Evolutionary conservation across 805 yeast species (phyloP).

Genomic region (Jamesozyma lodderae): DNA sequence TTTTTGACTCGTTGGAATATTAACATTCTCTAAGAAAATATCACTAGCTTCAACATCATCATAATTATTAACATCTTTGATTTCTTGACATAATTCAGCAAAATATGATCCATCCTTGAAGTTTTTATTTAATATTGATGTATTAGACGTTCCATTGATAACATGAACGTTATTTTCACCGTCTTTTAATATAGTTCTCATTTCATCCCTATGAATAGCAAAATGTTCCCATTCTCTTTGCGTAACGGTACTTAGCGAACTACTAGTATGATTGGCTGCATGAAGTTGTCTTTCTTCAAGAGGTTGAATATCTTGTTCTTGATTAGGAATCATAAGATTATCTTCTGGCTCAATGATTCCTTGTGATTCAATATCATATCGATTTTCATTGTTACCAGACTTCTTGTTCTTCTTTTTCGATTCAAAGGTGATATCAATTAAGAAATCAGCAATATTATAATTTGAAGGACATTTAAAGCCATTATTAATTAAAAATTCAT

Average conservation of each 20-base stretch:
- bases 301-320: not conserved
- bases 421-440: slow-evolving; percentile 83
- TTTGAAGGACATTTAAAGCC: slow-evolving; percentile 84
- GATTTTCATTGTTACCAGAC: too few species aligned
- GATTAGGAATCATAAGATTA: not conserved
- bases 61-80: slow-evolving; percentile 12
- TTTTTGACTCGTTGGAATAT: slow-evolving; percentile 5
- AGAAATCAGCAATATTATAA: slow-evolving; percentile 86
- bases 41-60: not conserved
- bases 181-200: slow-evolving; percentile 27
- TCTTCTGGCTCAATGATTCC: slow-evolving; percentile 2
- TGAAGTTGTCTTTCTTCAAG: not conserved
- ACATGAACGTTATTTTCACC: slow-evolving; percentile 14
- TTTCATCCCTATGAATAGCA: slow-evolving; percentile 73
- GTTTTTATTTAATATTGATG: slow-evolving; percentile 21
- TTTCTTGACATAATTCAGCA: slow-evolving; percentile 27
- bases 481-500: slow-evolving; percentile 60
- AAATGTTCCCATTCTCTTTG: slow-evolving; percentile 82
- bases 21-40: slow-evolving; percentile 4
- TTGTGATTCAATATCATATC: slow-evolving; percentile 1
- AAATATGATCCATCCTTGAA: slow-evolving; percentile 29
- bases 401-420: not conserved
- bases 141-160: not conserved
- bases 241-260: slow-evolving; percentile 35
- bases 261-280: not conserved